Conservation (phyloP, 805 yeast genomes). For the Schwanniomyces sp. region DNA sequence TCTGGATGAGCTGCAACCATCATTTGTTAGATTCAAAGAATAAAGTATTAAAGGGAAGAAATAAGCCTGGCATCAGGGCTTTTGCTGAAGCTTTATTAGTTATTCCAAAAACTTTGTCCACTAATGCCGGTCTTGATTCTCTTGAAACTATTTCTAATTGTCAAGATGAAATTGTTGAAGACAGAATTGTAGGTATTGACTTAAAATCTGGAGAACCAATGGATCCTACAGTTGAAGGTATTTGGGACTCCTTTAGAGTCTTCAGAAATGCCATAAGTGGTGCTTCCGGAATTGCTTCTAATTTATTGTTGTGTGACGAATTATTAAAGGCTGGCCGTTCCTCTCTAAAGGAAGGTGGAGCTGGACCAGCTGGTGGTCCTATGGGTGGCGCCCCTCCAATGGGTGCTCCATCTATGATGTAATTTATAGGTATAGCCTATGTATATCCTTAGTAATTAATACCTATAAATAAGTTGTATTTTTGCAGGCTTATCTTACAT, state of each 20-base stretch:
- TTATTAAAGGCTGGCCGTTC: constrained; percentile 95
- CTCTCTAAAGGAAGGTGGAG: constrained; percentile 67
- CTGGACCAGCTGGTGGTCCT: constrained; percentile 20
- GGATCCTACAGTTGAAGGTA: constrained; percentile 92
- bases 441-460: not conserved
- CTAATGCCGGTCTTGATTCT: constrained; percentile 92
- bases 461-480: not conserved
- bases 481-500: too few species aligned
- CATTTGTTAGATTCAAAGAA: constrained; percentile 53
- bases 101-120: constrained; percentile 88
- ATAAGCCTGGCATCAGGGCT: constrained; percentile 87
- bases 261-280: constrained; percentile 88
- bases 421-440: not conserved
- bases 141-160: constrained; percentile 85
- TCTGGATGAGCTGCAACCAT: constrained; percentile 78
- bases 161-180: constrained; percentile 84
- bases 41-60: constrained; percentile 73
- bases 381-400: constrained; percentile 17
- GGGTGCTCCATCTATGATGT: constrained; percentile 16
- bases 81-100: constrained; percentile 89
- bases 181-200: constrained; percentile 86
- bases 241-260: constrained; percentile 96
- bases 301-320: constrained; percentile 91
- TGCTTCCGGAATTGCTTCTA: constrained; percentile 93
- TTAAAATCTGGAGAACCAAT: constrained; percentile 90